Evolutionary conservation across 257 asterid species (phyloP).

Genomic region (Verbena officinalis): DNA sequence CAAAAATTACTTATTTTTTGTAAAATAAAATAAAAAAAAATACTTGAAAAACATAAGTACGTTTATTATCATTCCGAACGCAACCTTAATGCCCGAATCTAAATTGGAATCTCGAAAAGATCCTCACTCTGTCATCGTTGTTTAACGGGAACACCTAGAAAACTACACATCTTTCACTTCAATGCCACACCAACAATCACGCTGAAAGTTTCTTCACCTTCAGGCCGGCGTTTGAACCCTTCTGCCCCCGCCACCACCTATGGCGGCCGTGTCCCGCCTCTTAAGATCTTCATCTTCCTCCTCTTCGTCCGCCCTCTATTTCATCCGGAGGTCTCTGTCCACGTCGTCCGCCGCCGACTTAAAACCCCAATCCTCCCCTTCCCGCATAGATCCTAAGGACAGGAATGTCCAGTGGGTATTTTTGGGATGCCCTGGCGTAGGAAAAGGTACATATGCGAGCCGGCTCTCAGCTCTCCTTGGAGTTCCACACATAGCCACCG

Average conservation of each 20-base stretch:
- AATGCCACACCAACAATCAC: neutral
- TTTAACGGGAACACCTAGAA: conserved; percentile 23
- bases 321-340: conserved; percentile 47
- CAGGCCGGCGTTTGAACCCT: conserved; percentile 25
- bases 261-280: conserved; percentile 89
- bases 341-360: conserved; percentile 54
- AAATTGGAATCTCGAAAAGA: conserved; percentile 36
- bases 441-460: conserved; percentile 97
- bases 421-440: conserved; percentile 97
- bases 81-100: conserved; percentile 14
- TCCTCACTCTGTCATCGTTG: conserved; percentile 21
- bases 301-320: conserved; percentile 29
- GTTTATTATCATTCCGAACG: neutral
- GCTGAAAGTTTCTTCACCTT: conserved; percentile 13
- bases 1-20: no score
- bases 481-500: conserved; percentile 97
- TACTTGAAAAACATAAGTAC: no score
- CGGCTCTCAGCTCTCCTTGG: conserved; percentile 81
- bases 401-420: conserved; percentile 89
- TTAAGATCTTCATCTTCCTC: conserved; percentile 54
- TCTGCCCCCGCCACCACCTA: conserved; percentile 40
- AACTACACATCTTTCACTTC: conserved; percentile 11
- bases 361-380: conserved; percentile 36
- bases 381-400: conserved; percentile 57
- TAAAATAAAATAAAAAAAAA: neutral